Evolutionary conservation across 176 grass and related monocot genomes (phyloP).

Genomic region (Cenchrus purpureus): DNA sequence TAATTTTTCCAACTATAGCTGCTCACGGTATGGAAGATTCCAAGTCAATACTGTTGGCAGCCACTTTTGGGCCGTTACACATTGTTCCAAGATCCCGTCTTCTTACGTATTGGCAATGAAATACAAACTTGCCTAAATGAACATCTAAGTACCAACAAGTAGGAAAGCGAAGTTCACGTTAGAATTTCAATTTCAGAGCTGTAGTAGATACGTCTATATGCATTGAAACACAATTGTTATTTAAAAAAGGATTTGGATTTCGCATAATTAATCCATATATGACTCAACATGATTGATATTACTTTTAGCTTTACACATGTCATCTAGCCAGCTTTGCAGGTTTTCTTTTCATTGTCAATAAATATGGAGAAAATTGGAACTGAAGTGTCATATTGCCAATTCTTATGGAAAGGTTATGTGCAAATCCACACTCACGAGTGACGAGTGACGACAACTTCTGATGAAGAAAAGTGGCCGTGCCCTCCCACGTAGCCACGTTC

Average conservation of each 20-base stretch:
- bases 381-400: neutral
- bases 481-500: slow-evolving; percentile 13
- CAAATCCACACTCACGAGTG: slow-evolving; percentile 3
- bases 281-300: neutral
- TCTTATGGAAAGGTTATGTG: neutral
- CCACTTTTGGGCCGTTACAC: slow-evolving; percentile 31
- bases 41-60: slow-evolving; percentile 35
- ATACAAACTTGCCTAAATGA: neutral
- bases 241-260: neutral
- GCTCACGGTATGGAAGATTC: neutral
- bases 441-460: neutral
- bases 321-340: neutral
- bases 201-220: too few species aligned
- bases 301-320: neutral
- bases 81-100: slow-evolving; percentile 12
- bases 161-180: too few species aligned
- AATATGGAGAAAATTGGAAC: neutral
- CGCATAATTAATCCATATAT: neutral
- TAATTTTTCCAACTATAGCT: slow-evolving; percentile 21
- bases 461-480: slow-evolving; percentile 12
- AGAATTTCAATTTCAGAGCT: too few species aligned
- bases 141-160: neutral
- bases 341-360: neutral
- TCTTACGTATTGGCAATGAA: neutral
- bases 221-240: too few species aligned